Evolutionary conservation across 2,329 filamentous ascomycete species (phyloP).

Genomic region (Penicillium sp.): DNA sequence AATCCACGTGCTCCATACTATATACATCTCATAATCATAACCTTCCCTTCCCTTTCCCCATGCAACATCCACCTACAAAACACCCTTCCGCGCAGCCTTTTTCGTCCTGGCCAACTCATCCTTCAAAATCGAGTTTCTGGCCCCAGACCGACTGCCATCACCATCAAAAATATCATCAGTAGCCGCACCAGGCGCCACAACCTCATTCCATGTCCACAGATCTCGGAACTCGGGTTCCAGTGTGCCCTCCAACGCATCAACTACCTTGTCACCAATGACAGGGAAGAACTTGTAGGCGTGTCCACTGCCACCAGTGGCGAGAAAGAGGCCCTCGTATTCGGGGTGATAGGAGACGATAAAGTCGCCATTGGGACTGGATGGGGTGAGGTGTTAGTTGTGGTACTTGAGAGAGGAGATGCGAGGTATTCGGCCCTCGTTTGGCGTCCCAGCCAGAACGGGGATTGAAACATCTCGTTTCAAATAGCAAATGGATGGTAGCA

Average conservation of each 20-base stretch:
- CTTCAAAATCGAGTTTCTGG: constrained; percentile 42
- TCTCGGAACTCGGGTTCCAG: constrained; percentile 49
- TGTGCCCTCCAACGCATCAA: constrained; percentile 53
- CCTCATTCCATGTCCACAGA: constrained; percentile 51
- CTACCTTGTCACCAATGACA: constrained; percentile 59
- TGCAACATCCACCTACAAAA: constrained; percentile 27
- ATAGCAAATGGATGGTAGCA: neutral
- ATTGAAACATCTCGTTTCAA: neutral
- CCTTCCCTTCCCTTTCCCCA: neutral
- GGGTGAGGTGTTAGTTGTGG: neutral
- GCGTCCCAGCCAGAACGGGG: neutral
- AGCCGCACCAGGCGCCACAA: constrained; percentile 26
- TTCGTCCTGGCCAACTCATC: constrained; percentile 47
- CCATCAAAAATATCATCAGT: constrained; percentile 37
- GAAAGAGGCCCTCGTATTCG: constrained; percentile 56
- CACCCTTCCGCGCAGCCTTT: constrained; percentile 32
- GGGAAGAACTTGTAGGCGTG: constrained; percentile 62
- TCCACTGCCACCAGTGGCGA: constrained; percentile 61
- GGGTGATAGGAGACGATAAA: constrained; percentile 76
- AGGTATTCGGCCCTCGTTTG: neutral
- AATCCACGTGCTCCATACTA: neutral
- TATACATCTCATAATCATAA: neutral
- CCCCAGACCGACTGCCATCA: constrained; percentile 48
- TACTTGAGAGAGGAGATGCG: neutral
- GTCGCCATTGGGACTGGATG: constrained; percentile 62